Percentiles rank a stretch among this genome's conserved stretches.
Conservation (phyloP, 2,329 filamentous ascomycete species). For the Sphaceloma murrayae region DNA sequence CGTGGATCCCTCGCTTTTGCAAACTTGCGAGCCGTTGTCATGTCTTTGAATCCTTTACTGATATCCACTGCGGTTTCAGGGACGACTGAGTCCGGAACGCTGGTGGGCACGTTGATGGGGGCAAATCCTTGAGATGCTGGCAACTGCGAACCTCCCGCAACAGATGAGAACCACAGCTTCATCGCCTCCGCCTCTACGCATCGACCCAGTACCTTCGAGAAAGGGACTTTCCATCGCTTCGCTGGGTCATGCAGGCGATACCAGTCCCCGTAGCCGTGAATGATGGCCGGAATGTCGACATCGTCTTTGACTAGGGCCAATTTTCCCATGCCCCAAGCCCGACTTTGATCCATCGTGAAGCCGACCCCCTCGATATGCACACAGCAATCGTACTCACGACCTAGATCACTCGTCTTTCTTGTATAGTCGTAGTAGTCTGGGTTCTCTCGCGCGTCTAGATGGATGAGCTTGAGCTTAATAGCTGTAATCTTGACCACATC, state of each 20-base stretch:
- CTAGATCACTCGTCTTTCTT: slow-evolving; percentile 34
- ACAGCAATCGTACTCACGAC: slow-evolving; percentile 19
- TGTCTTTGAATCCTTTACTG: slow-evolving; percentile 38
- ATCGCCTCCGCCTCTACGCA: slow-evolving; percentile 45
- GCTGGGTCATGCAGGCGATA: slow-evolving; percentile 40
- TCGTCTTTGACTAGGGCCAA: slow-evolving; percentile 22
- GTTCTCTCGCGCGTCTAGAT: slow-evolving; percentile 40
- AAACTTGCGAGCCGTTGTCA: slow-evolving; percentile 40
- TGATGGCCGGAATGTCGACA: slow-evolving; percentile 31
- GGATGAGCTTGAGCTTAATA: slow-evolving; percentile 42
- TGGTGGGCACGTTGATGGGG: not conserved
- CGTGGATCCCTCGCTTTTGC: slow-evolving; percentile 40
- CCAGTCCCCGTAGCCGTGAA: slow-evolving; percentile 43
- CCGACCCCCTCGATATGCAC: slow-evolving; percentile 43
- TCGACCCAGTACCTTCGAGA: slow-evolving; percentile 45
- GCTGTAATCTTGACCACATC: slow-evolving; percentile 47
- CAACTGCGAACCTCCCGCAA: not conserved
- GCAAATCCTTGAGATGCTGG: not conserved
- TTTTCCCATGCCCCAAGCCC: slow-evolving; percentile 28
- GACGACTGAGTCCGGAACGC: slow-evolving; percentile 4
- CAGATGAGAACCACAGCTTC: slow-evolving; percentile 35
- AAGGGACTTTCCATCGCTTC: slow-evolving; percentile 36
- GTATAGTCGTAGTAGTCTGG: slow-evolving; percentile 39
- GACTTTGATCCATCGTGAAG: slow-evolving; percentile 34
- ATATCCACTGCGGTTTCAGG: slow-evolving; percentile 23